A percentile compares a stretch with the other conserved stretches of the same genome.
phyloP scores from a whole-genome alignment of 148 eudicot genomes.

The Camellia japonica region DNA sequence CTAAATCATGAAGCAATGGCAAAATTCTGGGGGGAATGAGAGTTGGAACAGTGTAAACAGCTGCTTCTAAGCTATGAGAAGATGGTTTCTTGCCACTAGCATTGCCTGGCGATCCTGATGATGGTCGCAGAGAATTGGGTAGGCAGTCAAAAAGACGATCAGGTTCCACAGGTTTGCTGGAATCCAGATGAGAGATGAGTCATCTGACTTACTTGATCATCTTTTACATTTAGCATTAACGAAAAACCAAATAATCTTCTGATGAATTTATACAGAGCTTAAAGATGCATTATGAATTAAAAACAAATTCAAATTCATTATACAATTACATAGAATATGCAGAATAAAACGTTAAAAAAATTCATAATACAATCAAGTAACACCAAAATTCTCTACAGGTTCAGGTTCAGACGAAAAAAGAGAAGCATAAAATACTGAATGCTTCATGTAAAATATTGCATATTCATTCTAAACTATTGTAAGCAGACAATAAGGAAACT shows the following conservation, averaged over 20 bases:
- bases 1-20: constrained; percentile 68
- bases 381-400: not conserved
- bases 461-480: not conserved
- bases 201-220: not conserved
- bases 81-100: constrained; percentile 29
- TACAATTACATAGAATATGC: not conserved
- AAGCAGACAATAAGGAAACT: not conserved
- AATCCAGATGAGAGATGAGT: constrained; percentile 27
- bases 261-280: not conserved
- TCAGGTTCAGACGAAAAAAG: not conserved
- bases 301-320: not conserved
- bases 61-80: constrained; percentile 40
- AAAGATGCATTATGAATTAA: not conserved
- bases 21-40: constrained; percentile 74
- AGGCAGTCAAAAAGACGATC: constrained; percentile 82
- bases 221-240: not conserved
- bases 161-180: constrained; percentile 93
- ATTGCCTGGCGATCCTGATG: constrained; percentile 48
- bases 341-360: not conserved
- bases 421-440: not conserved
- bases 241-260: not conserved
- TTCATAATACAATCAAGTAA: not conserved
- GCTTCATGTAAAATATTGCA: not conserved
- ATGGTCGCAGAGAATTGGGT: constrained; percentile 64
- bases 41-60: constrained; percentile 40